Base-by-base conservation (phyloP, 208 protist genomes). In the Leishmania martiniquensis region DNA sequence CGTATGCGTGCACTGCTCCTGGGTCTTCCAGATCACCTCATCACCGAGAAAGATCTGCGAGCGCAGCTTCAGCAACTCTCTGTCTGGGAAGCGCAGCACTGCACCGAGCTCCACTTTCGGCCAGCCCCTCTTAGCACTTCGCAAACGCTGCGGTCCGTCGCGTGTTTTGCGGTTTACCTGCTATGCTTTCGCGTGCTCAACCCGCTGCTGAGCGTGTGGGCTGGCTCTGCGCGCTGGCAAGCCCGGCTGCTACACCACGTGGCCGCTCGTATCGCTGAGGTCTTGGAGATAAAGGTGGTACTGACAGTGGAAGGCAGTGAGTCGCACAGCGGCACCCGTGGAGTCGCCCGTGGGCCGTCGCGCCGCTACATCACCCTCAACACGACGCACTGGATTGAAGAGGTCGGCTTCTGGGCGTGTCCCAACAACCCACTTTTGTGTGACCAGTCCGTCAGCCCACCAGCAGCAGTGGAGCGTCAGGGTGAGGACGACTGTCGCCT, bases 391-490 rank as follows among this genome's bases (percentile, higher is more conserved):
- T 96, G 92, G 91, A 83, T 95, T 39, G 92, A 96, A 69, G 85
- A 93, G 72, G 90, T 95, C 2, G 92, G 87, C 10, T 95, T 95
- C 76, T 96, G 92, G 91, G 85, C 89, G 13, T 95, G 89, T 78
- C n/a, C 71, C 51, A 85, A 76, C 75, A 96, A 93, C 59, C 92
- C 92, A 5, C 69, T 94, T 12, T 67, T 96, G 45, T 42, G 29
- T 49, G 12, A 13, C 32, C 17, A 15, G 47, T 3, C 65, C 9
- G 34, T 15, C 44, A 47, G 25, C 44, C 9, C 42, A 42, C 42
- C 65, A 17, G 29, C n/a, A 55, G 44, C 42, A 13, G 52, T 42
- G 34, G 51, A 10, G 0, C 25, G 47, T 47, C 22, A 69, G 37
- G 65, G 29, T n/a, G 39, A 29, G 12, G 65, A 69, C 32, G 32